These are phyloP conservation scores for Psilocybe sp. DNA, from an alignment of 768 basidiomycete species.

Conservation along the genomic window DNA sequence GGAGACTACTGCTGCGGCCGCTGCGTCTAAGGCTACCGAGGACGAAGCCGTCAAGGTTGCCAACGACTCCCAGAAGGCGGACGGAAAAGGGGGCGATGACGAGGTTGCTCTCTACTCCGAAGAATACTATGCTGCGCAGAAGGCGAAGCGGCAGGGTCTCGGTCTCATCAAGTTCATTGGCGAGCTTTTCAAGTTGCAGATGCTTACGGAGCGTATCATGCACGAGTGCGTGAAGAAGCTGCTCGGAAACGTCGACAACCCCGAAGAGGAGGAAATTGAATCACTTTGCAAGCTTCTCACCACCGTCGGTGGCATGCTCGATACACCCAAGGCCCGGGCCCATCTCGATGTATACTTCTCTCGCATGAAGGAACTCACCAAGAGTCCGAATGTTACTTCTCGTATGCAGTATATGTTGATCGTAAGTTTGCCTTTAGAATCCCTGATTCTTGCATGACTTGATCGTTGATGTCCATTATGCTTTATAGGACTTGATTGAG, in stretches of 20 bases:
- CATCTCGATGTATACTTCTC: slow-evolving; percentile 94
- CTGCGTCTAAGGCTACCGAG: slow-evolving; percentile 79
- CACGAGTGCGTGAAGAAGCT: slow-evolving; percentile 97
- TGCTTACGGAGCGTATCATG: slow-evolving; percentile 98
- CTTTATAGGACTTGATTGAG: slow-evolving; percentile 81
- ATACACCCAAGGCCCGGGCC: slow-evolving; percentile 74
- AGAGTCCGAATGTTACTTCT: slow-evolving; percentile 71
- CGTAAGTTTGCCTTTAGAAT: slow-evolving; percentile 43
- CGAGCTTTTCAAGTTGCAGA: slow-evolving; percentile 97
- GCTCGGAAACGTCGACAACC: slow-evolving; percentile 88
- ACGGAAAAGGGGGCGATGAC: slow-evolving; percentile 43
- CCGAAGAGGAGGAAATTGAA: slow-evolving; percentile 98
- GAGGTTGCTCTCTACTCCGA: slow-evolving; percentile 86
- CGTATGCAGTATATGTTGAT: slow-evolving; percentile 96
- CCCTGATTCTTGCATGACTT: not conserved
- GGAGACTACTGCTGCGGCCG: slow-evolving; percentile 83
- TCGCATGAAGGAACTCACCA: slow-evolving; percentile 81
- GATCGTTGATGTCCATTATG: slow-evolving; percentile 5
- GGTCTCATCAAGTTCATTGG: slow-evolving; percentile 98
- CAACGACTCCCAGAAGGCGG: slow-evolving; percentile 49
- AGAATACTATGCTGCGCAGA: slow-evolving; percentile 94
- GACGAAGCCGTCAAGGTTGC: slow-evolving; percentile 77
- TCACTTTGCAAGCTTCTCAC: slow-evolving; percentile 89
- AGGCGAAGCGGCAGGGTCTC: slow-evolving; percentile 95
- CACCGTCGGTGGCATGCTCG: slow-evolving; percentile 83